phyloP scores from a whole-genome alignment of 257 asterid species.

The Gentiana straminea region DNA sequence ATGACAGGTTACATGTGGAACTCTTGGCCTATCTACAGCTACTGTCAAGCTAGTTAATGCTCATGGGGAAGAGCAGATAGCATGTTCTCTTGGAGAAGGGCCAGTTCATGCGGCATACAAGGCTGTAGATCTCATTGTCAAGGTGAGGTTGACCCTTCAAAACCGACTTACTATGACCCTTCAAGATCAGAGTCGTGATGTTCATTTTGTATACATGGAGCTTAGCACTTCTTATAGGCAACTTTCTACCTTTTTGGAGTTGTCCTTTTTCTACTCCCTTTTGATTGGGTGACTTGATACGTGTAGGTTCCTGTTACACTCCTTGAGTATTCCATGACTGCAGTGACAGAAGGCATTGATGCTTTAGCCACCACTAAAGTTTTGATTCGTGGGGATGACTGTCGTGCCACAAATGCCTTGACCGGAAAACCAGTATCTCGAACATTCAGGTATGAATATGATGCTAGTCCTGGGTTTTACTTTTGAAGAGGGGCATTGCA shows the following conservation, averaged over 20 bases:
- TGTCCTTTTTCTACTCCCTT: too few species aligned
- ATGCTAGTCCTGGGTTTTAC: background rate
- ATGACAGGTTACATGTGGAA: slow-evolving; percentile 80
- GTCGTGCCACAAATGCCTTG: slow-evolving; percentile 46
- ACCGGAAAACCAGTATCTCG: slow-evolving; percentile 54
- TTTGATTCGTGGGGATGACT: slow-evolving; percentile 53
- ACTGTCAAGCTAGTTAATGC: slow-evolving; percentile 70
- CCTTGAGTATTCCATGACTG: slow-evolving; percentile 67
- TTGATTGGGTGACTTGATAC: background rate
- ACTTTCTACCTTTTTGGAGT: too few species aligned
- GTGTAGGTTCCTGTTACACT: slow-evolving; percentile 70
- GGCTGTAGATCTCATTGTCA: slow-evolving; percentile 76
- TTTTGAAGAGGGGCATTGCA: background rate
- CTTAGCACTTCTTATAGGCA: too few species aligned
- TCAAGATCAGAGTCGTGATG: too few species aligned
- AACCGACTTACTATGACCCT: too few species aligned
- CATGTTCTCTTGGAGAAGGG: slow-evolving; percentile 93
- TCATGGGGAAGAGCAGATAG: slow-evolving; percentile 49
- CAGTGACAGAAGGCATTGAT: slow-evolving; percentile 88
- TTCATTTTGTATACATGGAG: too few species aligned
- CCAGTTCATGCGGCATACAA: slow-evolving; percentile 96
- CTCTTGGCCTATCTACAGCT: slow-evolving; percentile 92
- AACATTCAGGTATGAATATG: slow-evolving; percentile 51
- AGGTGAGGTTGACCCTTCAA: slow-evolving; percentile 30
- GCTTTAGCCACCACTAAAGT: slow-evolving; percentile 89